Evolutionary conservation across 2,329 filamentous ascomycete species (phyloP), one percentile per base, ranked within the genome.

Genomic region (Fusarium humuli): DNA sequence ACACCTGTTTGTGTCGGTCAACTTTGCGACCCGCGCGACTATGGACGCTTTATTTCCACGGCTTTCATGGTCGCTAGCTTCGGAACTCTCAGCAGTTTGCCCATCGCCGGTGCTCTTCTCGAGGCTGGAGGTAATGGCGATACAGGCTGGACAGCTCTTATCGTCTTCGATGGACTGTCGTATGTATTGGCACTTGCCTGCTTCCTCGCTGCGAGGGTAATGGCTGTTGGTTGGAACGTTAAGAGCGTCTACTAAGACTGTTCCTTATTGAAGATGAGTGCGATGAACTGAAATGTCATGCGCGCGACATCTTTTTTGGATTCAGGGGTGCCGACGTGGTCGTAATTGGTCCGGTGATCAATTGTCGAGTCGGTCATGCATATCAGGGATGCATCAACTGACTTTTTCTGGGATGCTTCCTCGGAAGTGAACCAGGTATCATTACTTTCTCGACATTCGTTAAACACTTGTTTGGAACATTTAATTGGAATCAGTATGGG

Each of bases 1-100:
- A 90, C 91, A 0, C 93, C 94, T 0, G 92, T 96, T 0, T 95
- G 93, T 72, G 86, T 97, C 2, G 92, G 92, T 2, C 92, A 95
- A 79, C 84, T 96, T 16, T 97, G 93, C 77, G 88, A 90, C 34
- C 91, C 92, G 5, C 85, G 90, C 56, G 85, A 94, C 52, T 96
- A 94, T 72, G 93, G 92, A 1, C 83, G 91, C 20, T 93, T 92
- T 75, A 93, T 91, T 74, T 90, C 92, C 2, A 94, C 91, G 0
- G 90, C 90, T 58, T 94, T 94, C 77, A 94, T 92, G 57, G 83
- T 94, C 42, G 92, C 93, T 22, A 91, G 89, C 67, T 91, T 95
- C 72, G 92, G 91, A 66, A 90, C 84, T 1, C 76, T 85, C 6
- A 83, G 79, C 57, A 85, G 83, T 54, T 74, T 84, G 2, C 79